Base-by-base conservation (phyloP, 495 filamentous ascomycete genomes). In the Terfezia claveryi region DNA sequence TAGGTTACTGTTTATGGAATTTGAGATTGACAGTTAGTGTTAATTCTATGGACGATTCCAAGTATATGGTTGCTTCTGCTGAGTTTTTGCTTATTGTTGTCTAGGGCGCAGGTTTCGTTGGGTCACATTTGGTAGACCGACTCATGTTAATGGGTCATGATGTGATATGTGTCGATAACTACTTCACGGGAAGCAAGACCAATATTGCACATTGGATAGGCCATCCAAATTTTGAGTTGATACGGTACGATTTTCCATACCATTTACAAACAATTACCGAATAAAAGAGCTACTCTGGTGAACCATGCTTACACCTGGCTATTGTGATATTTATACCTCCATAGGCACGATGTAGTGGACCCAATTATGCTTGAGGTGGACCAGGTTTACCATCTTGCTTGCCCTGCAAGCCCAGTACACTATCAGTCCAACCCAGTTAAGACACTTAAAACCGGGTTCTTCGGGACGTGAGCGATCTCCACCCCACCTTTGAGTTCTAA, bases 301-400 rank as follows among this genome's bases (percentile, higher is more conserved):
- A 32, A 32, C 27, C 27, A 32, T 32, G 27, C 27, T 32, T 32
- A 32, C 27, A 32, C 27, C 4, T 32, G 27, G 27, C 1, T 7
- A 46, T 46, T 9, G 41, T 46, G 17, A 2, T 14, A 46, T 32
- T 46, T 46, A 20, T 46, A 51, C 14, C 11, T 23, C 27, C 6
- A 20, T 49, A 66, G 64, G 36, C 64, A 66, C 52, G 64, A 66
- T 56, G 64, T 65, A 52, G 60, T 62, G 44, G 59, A 65, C 51
- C 63, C 60, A 38, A 59, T 65, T 17, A 46, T 63, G 2, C 37
- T 66, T 11, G 64, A 65, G 52, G 58, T 63, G 37, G 64, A 66
- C 56, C 64, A 62, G 54, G 60, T 66, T 51, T 66, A 66, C 38
- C 64, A 67, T 57, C 53, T 67, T 38, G 60, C 65, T 32, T 64